Conservation (phyloP, 2,329 filamentous ascomycete species). For the Trichoderma atroviride region DNA sequence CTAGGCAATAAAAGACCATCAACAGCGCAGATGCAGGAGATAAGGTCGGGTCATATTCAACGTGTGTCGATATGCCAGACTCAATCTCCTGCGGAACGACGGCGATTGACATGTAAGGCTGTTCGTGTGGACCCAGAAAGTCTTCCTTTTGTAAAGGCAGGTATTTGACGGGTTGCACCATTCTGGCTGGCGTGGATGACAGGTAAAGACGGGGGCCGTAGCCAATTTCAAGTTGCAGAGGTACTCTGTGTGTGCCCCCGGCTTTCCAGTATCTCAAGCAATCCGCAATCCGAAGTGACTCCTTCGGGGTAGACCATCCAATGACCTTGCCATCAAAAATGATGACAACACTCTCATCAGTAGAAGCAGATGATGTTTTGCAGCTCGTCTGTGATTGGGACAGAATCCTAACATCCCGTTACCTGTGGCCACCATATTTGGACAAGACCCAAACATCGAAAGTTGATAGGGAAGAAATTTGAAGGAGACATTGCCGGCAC, state of each 20-base stretch:
- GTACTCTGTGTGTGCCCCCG: conserved; percentile 77
- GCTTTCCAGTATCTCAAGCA: conserved; percentile 96
- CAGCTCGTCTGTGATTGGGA: too few relatives aligned
- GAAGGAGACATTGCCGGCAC: too few relatives aligned
- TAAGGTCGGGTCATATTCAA: conserved; percentile 93
- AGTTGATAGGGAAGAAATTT: too few relatives aligned
- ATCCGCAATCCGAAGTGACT: conserved; percentile 80
- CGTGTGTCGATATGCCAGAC: conserved; percentile 88
- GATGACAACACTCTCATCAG: conserved; percentile 82
- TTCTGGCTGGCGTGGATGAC: conserved; percentile 80
- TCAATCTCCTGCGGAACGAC: conserved; percentile 85
- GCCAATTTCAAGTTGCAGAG: conserved; percentile 84
- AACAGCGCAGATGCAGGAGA: too few relatives aligned
- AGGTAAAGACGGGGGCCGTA: conserved; percentile 92
- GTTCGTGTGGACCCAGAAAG: conserved; percentile 89
- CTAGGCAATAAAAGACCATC: too few relatives aligned
- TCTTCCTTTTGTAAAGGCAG: conserved; percentile 83
- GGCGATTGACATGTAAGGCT: conserved; percentile 98
- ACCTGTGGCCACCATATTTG: neutral
- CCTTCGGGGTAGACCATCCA: conserved; percentile 85
- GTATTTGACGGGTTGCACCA: conserved; percentile 92
- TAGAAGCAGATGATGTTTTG: conserved; percentile 74
- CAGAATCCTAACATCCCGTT: neutral
- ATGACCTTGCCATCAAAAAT: conserved; percentile 89
- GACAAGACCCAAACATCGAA: too few relatives aligned